A percentile compares a stretch with the other conserved stretches of the same genome.
Evolutionary conservation across 2,329 filamentous ascomycete species (phyloP).

Genomic region (Chaetomium olivaceum): DNA sequence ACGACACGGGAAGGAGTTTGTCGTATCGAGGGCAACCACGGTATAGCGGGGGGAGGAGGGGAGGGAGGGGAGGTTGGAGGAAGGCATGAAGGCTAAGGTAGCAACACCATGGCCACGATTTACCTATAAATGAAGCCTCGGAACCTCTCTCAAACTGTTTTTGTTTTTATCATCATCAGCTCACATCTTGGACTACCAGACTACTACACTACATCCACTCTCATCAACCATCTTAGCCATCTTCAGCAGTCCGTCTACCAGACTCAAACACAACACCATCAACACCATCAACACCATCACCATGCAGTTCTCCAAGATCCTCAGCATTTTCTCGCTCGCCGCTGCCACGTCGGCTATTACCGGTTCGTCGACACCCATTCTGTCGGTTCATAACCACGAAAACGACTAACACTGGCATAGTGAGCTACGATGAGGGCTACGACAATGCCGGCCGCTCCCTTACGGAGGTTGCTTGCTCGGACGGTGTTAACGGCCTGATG

Average conservation of each 20-base stretch:
- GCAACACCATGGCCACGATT: not conserved
- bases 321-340: conserved; percentile 34
- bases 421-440: conserved; percentile 73
- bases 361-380: conserved; percentile 25
- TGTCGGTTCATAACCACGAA: not conserved
- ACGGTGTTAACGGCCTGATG: conserved; percentile 66
- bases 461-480: conserved; percentile 62
- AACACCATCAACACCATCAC: conserved; percentile 22
- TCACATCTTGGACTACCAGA: conserved; percentile 1
- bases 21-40: conserved; percentile 8
- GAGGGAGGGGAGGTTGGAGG: not conserved
- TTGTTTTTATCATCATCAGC: conserved; percentile 5
- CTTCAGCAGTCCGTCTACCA: not conserved
- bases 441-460: conserved; percentile 61
- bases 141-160: not conserved
- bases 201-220: not conserved
- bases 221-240: not conserved
- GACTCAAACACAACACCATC: conserved; percentile 2
- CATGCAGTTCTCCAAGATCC: conserved; percentile 34
- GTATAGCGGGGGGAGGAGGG: not conserved
- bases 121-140: conserved; percentile 5
- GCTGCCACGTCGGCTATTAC: conserved; percentile 33
- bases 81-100: not conserved
- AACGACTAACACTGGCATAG: conserved; percentile 37
- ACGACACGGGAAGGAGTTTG: conserved; percentile 17